Evolutionary conservation across 2,329 filamentous ascomycete species (phyloP), one percentile per base, ranked within the genome.

Genomic region (Furcasterigmium furcatum): DNA sequence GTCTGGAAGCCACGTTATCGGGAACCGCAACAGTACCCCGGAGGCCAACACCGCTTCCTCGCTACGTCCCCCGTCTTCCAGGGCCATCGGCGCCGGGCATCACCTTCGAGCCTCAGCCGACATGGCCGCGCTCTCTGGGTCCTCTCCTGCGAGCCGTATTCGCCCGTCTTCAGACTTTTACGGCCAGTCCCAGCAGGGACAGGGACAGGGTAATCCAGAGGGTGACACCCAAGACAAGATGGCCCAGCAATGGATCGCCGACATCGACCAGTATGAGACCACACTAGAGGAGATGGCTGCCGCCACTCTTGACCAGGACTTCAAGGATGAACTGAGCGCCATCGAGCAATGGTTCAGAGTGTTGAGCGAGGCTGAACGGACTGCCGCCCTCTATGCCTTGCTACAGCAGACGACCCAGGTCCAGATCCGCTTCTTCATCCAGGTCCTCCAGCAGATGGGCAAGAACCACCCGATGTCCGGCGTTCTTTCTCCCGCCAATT

Each of bases 301-400:
- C 25, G 94, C 94, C 22, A 97, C 94, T n/a, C 76, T 97, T 45
- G 94, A 99, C 64, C 94, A 99, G 73, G 94, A 99, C 64, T 99
- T 99, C 77, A 99, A 99, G 73, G 94, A 97, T 68, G 94, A 99
- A 69, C 80, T 99, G 50, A 96, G 91, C 64, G 94, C 94, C 56
- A 99, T 99, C 62, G 94, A 99, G 72, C 94, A 99, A 74, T 99
- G 94, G 94, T 99, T 99, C 69, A 87, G 91, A 51, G 94, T 99
- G 44, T 75, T 99, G 53, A 97, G 92, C 62, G 94, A 97, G 71
- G 91, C 94, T 22, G 94, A 99, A 71, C 82, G 94, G 52, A 99
- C 94, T 18, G 94, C 94, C 51, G 94, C 94, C 41, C 73, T 97
- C 47, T 99, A 99, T 66, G 92, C 94, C 50, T 76, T 99, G 57